Evolutionary conservation across 1,284 basidiomycete genomes (phyloP).

Genomic region (Vanrija pseudolonga): DNA sequence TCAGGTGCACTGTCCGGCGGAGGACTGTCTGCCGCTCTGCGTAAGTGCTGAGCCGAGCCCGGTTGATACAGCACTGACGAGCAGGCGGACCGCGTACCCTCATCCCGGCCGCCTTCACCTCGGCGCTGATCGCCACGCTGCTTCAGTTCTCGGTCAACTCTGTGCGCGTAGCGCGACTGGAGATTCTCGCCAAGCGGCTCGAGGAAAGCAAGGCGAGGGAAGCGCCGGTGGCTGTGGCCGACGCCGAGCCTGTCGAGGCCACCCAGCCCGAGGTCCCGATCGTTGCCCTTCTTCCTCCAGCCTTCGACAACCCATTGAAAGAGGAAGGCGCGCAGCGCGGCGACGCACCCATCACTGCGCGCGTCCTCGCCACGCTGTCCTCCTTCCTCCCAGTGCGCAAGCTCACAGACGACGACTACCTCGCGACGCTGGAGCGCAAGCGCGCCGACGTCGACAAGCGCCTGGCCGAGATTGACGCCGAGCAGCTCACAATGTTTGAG

Average conservation of each 20-base stretch:
- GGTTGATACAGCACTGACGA: background rate
- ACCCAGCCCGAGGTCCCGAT: background rate
- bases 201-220: background rate
- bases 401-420: conserved; percentile 40
- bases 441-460: conserved; percentile 27
- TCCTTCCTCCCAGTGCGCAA: conserved; percentile 37
- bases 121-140: conserved; percentile 28
- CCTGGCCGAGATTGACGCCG: conserved; percentile 35
- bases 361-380: conserved; percentile 29
- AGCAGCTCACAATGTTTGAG: conserved; percentile 37
- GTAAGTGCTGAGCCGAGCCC: conserved; percentile 11
- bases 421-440: conserved; percentile 32
- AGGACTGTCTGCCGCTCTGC: conserved; percentile 18
- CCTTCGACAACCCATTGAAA: background rate
- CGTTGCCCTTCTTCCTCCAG: background rate
- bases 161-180: conserved; percentile 27
- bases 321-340: background rate
- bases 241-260: too few species aligned
- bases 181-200: conserved; percentile 23
- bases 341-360: conserved; percentile 25
- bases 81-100: conserved; percentile 32
- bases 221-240: background rate
- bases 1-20: conserved; percentile 36
- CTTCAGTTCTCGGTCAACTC: conserved; percentile 37
- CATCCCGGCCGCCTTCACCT: conserved; percentile 32